phyloP scores from a whole-genome alignment of 306 rosid species.

The peach (Prunus persica) region DNA sequence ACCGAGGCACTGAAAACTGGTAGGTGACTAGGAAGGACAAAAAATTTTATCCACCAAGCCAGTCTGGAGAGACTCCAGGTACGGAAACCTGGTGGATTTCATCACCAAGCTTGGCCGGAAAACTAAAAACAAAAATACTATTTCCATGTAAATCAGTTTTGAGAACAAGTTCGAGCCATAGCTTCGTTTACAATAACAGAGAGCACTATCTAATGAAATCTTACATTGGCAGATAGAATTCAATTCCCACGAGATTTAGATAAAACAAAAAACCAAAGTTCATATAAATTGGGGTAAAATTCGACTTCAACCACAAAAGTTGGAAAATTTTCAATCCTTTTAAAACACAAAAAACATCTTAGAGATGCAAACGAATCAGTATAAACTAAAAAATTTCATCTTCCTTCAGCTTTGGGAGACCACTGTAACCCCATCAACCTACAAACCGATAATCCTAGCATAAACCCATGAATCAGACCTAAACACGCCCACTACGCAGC shows the following conservation, averaged over 20 bases:
- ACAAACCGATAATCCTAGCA: neutral
- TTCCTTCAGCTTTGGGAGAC: neutral
- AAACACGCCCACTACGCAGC: neutral
- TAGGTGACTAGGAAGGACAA: no score
- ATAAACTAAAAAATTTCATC: neutral
- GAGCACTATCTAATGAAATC: neutral
- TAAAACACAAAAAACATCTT: neutral
- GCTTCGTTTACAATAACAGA: neutral
- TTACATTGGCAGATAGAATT: neutral
- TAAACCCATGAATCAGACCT: neutral
- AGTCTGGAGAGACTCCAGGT: no score
- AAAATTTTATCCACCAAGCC: no score
- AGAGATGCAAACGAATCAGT: neutral
- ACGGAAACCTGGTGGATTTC: no score
- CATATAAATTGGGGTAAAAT: neutral
- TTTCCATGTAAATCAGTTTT: neutral
- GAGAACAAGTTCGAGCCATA: neutral
- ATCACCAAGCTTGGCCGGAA: no score
- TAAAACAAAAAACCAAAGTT: neutral
- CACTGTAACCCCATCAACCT: neutral
- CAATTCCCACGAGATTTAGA: neutral
- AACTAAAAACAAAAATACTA: no score
- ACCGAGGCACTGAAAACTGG: neutral
- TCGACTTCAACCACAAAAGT: neutral
- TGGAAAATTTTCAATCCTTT: neutral